Percentiles rank a stretch among this genome's conserved stretches.
These are phyloP conservation scores for barley (Hordeum vulgare) DNA, from an alignment of 176 grass and related monocot genomes.

Conservation along the genomic window MorexV3_pseudomolecules_assembly NC_058519.1:641192901-641193400, in stretches of 20 bases:
- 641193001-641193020: background rate
- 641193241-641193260: background rate
- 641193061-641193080: background rate
- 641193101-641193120: background rate
- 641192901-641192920: background rate
- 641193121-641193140: background rate
- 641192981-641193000: background rate
- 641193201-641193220: background rate
- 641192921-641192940: background rate
- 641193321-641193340: background rate
- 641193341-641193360: background rate
- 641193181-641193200: background rate
- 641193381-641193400: background rate
- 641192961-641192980: background rate
- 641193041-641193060: background rate
- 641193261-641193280: background rate
- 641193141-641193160: background rate
- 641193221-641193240: background rate
- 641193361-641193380: background rate
- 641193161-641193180: background rate
- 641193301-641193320: constrained; percentile 10
- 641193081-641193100: too few relatives aligned
- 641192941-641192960: background rate
- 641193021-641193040: background rate
- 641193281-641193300: background rate